Percentiles rank a stretch among this genome's conserved stretches.
Conservation (phyloP, 345 rosid genomes). For the Lepidium africanum region DNA sequence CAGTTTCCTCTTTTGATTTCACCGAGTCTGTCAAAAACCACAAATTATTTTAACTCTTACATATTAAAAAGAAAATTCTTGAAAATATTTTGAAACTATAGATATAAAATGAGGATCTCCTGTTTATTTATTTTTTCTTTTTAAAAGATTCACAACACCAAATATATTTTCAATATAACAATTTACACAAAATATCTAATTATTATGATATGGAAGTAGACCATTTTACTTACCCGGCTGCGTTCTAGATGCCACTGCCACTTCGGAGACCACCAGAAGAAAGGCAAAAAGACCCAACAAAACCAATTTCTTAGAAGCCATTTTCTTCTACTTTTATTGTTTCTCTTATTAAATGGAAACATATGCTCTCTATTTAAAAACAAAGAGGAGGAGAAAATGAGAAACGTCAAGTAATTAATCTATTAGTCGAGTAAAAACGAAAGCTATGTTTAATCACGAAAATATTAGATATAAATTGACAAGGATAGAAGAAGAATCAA, state of each 20-base stretch:
- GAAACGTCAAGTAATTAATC: conserved; percentile 2
- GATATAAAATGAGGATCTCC: neutral
- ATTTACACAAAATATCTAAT: neutral
- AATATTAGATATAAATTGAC: too few species aligned
- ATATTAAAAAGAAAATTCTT: too few species aligned
- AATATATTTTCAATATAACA: neutral
- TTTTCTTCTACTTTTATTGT: neutral
- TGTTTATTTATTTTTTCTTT: neutral
- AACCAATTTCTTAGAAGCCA: conserved; percentile 10
- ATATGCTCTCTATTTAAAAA: conserved; percentile 1
- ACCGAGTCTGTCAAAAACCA: neutral
- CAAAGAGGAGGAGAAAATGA: neutral
- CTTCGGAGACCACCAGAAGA: neutral
- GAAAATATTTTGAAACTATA: neutral
- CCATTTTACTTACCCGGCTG: neutral
- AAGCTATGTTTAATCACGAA: too few species aligned
- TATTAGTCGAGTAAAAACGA: neutral
- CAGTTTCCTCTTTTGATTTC: conserved; percentile 1
- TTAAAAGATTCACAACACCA: neutral
- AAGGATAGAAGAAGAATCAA: too few species aligned
- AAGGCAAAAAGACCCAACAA: conserved; percentile 1
- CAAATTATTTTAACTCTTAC: neutral
- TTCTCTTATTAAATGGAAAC: neutral
- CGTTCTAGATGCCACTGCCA: neutral
- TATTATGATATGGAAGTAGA: neutral